Conservation (phyloP, 2,329 filamentous ascomycete species). For the Amylocarpus encephaloides region DNA sequence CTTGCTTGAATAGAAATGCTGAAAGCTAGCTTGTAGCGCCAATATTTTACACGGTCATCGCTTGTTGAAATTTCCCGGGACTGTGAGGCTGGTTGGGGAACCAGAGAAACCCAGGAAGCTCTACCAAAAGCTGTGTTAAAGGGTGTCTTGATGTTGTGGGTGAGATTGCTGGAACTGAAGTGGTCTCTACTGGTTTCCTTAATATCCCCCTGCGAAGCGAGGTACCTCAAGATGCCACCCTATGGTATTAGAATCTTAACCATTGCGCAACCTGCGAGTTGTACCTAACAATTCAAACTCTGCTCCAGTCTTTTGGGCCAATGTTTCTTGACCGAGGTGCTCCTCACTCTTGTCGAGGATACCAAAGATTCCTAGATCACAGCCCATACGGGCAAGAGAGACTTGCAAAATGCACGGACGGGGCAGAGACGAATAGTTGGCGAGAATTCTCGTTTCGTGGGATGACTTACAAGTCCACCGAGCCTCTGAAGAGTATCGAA, state of each 20-base stretch:
- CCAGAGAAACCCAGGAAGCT: constrained; percentile 8
- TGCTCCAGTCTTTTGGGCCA: not conserved
- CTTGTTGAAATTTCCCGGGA: constrained; percentile 6
- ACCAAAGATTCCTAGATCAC: constrained; percentile 1
- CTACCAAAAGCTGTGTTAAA: constrained; percentile 9
- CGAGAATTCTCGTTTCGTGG: too few species aligned
- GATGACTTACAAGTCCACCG: not conserved
- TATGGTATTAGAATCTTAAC: not conserved
- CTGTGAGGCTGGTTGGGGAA: constrained; percentile 1
- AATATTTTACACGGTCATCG: constrained; percentile 7
- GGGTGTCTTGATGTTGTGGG: constrained; percentile 1
- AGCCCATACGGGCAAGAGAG: not conserved
- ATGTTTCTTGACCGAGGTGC: not conserved
- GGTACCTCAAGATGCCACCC: not conserved
- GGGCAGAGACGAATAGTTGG: not conserved
- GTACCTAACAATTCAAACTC: not conserved
- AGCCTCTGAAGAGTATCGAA: not conserved
- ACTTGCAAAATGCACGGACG: not conserved
- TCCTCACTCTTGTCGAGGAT: not conserved
- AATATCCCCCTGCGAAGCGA: constrained; percentile 2
- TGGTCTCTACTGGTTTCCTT: constrained; percentile 1
- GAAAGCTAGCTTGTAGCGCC: constrained; percentile 2
- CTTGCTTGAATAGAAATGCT: constrained; percentile 1
- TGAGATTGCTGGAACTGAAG: constrained; percentile 2
- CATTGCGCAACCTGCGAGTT: too few species aligned